phyloP scores from a whole-genome alignment of 2,329 filamentous ascomycete genomes.

The Arthroderma uncinatum region DNA sequence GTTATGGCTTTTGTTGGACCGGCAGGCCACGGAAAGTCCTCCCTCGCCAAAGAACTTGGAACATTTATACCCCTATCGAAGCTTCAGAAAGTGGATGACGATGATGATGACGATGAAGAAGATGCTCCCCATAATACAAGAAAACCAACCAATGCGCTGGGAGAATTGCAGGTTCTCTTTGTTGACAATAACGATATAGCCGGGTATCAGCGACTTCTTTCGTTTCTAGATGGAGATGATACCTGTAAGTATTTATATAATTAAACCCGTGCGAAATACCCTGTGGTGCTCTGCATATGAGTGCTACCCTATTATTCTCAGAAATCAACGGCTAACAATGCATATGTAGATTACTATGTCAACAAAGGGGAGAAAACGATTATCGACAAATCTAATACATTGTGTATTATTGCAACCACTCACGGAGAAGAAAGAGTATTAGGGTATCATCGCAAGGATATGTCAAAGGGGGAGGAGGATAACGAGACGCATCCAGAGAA shows the following conservation, averaged over 20 bases:
- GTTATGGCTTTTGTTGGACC: slow-evolving; percentile 14
- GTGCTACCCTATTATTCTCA: no score
- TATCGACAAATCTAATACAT: background rate
- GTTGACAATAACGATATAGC: slow-evolving; percentile 18
- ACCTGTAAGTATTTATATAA: slow-evolving; percentile 6
- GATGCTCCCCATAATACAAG: background rate
- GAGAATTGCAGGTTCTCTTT: slow-evolving; percentile 5
- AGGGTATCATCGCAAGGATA: background rate
- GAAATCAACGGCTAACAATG: background rate
- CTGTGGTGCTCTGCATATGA: no score
- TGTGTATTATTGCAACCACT: slow-evolving; percentile 1
- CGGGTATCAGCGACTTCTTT: slow-evolving; percentile 38
- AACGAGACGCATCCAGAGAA: background rate
- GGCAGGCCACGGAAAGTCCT: slow-evolving; percentile 12
- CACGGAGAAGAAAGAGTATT: background rate
- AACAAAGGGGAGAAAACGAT: background rate
- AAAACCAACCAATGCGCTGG: background rate
- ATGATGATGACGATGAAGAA: background rate
- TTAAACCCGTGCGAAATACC: no score
- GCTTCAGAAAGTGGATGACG: background rate
- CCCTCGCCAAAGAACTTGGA: slow-evolving; percentile 11
- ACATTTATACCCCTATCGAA: background rate
- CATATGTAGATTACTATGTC: background rate
- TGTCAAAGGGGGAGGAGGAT: no score
- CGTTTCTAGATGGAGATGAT: slow-evolving; percentile 32